Evolutionary conservation across 805 yeast genomes (phyloP).

Genomic region (Priceomyces carsonii): DNA sequence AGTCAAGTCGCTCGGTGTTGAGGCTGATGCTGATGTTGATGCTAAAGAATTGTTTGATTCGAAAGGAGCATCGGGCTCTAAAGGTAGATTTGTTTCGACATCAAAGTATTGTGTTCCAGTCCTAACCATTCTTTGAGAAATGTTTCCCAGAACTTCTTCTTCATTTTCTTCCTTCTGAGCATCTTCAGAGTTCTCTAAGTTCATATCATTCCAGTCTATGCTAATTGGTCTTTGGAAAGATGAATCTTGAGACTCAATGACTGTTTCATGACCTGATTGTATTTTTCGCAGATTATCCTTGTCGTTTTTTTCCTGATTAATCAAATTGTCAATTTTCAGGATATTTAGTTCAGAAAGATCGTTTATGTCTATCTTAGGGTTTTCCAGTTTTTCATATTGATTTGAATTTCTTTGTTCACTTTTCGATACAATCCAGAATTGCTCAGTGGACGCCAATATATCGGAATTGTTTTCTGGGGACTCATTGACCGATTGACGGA

Average conservation of each 20-base stretch:
- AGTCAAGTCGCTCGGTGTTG: conserved; percentile 39
- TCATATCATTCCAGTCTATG: conserved; percentile 43
- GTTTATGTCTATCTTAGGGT: conserved; percentile 29
- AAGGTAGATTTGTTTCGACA: conserved; percentile 15
- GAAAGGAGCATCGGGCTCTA: conserved; percentile 8
- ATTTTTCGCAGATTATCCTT: too few species aligned
- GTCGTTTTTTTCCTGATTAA: conserved; percentile 21
- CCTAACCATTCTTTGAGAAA: conserved; percentile 7
- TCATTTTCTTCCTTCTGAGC: conserved; percentile 5
- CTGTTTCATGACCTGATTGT: neutral
- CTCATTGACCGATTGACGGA: conserved; percentile 4
- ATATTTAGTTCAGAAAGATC: conserved; percentile 42
- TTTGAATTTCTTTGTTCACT: neutral
- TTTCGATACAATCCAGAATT: neutral
- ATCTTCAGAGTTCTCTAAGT: conserved; percentile 26
- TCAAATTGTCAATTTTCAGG: conserved; percentile 36
- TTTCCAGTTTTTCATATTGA: conserved; percentile 8
- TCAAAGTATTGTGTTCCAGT: conserved; percentile 24
- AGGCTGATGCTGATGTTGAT: conserved; percentile 19
- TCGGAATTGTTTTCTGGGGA: too few species aligned
- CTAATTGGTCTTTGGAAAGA: conserved; percentile 41
- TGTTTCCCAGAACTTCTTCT: neutral
- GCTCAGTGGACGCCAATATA: neutral
- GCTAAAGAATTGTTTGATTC: conserved; percentile 6
- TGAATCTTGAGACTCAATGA: conserved; percentile 19